Percentiles rank a stretch among this genome's conserved stretches.
These are phyloP conservation scores for Triangularia setosa DNA, from an alignment of 2,329 filamentous ascomycete genomes.

Conservation along the genomic window DNA sequence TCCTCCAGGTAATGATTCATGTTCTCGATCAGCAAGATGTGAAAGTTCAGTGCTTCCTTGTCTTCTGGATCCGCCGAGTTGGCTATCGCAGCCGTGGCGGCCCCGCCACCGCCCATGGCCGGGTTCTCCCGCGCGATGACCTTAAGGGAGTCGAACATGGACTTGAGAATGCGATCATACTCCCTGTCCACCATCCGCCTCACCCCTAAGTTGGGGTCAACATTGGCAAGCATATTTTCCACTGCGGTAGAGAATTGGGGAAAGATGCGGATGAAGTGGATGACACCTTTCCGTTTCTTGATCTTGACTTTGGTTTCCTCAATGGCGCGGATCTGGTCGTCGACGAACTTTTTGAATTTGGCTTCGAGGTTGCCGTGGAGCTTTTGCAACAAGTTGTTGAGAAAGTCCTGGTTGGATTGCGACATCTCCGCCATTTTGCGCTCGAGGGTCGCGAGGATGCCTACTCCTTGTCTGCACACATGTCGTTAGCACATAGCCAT, in stretches of 20 bases:
- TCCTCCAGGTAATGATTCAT: slow-evolving; percentile 98
- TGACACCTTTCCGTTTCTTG: slow-evolving; percentile 96
- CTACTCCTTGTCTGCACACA: slow-evolving; percentile 71
- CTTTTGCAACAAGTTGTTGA: slow-evolving; percentile 73
- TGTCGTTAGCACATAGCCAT: slow-evolving; percentile 23
- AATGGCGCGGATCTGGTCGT: slow-evolving; percentile 91
- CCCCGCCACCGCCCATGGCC: slow-evolving; percentile 40
- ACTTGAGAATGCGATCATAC: slow-evolving; percentile 83
- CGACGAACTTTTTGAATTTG: slow-evolving; percentile 83
- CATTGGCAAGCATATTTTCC: slow-evolving; percentile 72
- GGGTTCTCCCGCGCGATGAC: slow-evolving; percentile 79
- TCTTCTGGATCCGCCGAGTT: slow-evolving; percentile 65
- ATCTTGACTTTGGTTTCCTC: slow-evolving; percentile 99
- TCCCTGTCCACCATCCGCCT: slow-evolving; percentile 78
- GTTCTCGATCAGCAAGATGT: slow-evolving; percentile 96
- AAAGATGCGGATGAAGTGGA: slow-evolving; percentile 91
- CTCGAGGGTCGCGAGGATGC: slow-evolving; percentile 76
- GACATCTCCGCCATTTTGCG: slow-evolving; percentile 73
- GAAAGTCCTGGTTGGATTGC: slow-evolving; percentile 90
- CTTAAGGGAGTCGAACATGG: slow-evolving; percentile 96
- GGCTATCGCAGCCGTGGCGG: slow-evolving; percentile 13
- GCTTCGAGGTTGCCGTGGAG: slow-evolving; percentile 70
- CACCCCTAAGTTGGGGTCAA: slow-evolving; percentile 57
- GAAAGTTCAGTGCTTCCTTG: slow-evolving; percentile 95
- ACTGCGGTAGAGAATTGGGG: slow-evolving; percentile 78